Conservation (phyloP, 805 yeast genomes). For the Nadsonia fulvescens region DNA sequence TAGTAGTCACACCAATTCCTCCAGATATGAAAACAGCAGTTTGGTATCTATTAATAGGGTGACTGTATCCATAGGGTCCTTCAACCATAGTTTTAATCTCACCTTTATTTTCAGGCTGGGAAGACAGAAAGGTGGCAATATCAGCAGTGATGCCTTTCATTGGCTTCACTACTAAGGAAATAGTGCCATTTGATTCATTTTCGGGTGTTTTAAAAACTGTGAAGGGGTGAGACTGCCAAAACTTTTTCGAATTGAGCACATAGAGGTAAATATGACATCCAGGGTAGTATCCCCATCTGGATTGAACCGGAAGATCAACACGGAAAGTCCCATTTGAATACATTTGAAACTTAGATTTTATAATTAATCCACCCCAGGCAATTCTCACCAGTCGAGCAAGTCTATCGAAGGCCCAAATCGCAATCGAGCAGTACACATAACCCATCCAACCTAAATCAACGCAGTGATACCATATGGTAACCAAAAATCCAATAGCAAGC, state of each 20-base stretch:
- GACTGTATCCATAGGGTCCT: conserved; percentile 41
- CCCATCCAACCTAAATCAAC: conserved; percentile 24
- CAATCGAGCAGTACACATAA: conserved; percentile 34
- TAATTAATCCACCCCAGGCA: conserved; percentile 32
- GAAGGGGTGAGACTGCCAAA: conserved; percentile 67
- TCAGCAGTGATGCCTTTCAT: too few species aligned
- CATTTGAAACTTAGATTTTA: conserved; percentile 16
- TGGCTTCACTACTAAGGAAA: too few species aligned
- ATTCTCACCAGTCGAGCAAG: conserved; percentile 37
- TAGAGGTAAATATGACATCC: conserved; percentile 41
- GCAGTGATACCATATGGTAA: conserved; percentile 43
- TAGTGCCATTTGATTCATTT: too few species aligned
- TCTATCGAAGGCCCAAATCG: conserved; percentile 58
- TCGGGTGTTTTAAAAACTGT: conserved; percentile 20
- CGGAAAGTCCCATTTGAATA: too few species aligned
- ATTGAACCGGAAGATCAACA: too few species aligned
- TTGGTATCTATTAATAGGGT: conserved; percentile 23
- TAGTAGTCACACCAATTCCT: conserved; percentile 44
- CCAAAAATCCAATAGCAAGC: conserved; percentile 34
- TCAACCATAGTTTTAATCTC: too few species aligned
- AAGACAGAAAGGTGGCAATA: too few species aligned
- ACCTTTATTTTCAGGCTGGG: too few species aligned
- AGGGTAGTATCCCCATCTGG: conserved; percentile 32
- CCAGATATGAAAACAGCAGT: conserved; percentile 31
- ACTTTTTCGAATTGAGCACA: conserved; percentile 31